Base-by-base conservation (phyloP, 2,329 filamentous ascomycete genomes). In the Fusarium pseudograminearum region DNA sequence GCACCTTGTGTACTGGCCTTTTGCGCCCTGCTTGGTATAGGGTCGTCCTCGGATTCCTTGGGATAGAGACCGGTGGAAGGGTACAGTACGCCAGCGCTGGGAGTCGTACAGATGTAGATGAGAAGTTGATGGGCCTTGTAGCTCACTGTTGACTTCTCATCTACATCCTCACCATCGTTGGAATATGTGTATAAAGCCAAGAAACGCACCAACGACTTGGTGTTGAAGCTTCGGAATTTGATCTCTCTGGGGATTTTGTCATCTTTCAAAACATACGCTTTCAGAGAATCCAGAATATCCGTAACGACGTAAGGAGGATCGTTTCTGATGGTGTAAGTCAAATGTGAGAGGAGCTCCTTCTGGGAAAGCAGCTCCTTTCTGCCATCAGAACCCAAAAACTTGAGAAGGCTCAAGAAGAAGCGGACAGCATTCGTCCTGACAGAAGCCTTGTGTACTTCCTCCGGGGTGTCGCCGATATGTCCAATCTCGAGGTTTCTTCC, bases 11-110 rank as follows among this genome's bases (percentile, higher is more conserved):
- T 81, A 1, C 89, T 90, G 57, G 47, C 40, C 26, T 72, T 63
- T 10, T 48, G 33, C 12, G 81, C 79, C 44, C 81, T 73, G 11
- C 73, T 74, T 33, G 78, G 74, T 31, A 78, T 76, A 14, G 61
- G 24, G 33, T 83, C 78, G 22, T 85, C 82, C 55, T 91, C 87
- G 4, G 89, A 84, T 62, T 91, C 89, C 41, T 90, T 88, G 9
- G 94, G 93, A 78, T 98, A 98, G 79, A 93, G 92, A n/a, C 94
- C 94, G 36, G 88, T 89, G 61, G 93, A 90, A 5, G 90, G 87
- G 55, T 94, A 87, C 54, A 97, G 82, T 4, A 97, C 86, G 16
- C 95, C 96, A 51, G 91, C 89, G 6, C 85, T 85, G 1, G 90
- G 83, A 42, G 87, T 90, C 2, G 93, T 97, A 79, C 94, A 98